phyloP scores from a whole-genome alignment of 2,329 filamentous ascomycete species.

The Phaeophleospora eucalypticola region DNA sequence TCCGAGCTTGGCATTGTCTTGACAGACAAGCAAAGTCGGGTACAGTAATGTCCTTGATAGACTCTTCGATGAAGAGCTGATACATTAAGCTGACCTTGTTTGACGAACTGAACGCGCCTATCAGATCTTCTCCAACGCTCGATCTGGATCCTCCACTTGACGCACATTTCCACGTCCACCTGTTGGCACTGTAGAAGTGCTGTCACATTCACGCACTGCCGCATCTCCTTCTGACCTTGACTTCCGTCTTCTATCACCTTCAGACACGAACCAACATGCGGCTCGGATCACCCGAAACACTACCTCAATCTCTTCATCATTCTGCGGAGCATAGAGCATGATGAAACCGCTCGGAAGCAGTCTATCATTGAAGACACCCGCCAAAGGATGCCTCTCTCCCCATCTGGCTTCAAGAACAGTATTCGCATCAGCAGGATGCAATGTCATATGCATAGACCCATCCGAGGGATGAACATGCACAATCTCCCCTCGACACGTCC shows the following conservation, averaged over 20 bases:
- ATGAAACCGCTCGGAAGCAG: constrained; percentile 72
- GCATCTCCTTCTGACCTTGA: neutral
- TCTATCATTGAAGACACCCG: constrained; percentile 61
- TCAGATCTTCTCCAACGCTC: neutral
- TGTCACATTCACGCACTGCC: neutral
- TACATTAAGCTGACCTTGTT: too few species aligned
- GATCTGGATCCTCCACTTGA: neutral
- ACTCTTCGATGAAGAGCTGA: too few species aligned
- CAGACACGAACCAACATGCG: constrained; percentile 61
- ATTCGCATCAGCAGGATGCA: constrained; percentile 73
- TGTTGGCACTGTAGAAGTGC: neutral
- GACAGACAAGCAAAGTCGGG: too few species aligned
- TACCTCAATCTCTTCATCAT: constrained; percentile 62
- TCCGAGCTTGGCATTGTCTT: too few species aligned
- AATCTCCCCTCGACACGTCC: constrained; percentile 74
- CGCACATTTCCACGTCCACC: neutral
- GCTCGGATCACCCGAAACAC: constrained; percentile 69
- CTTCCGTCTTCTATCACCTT: neutral
- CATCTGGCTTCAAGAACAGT: constrained; percentile 70
- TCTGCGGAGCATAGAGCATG: constrained; percentile 76
- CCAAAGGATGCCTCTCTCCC: constrained; percentile 67
- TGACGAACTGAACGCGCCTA: too few species aligned
- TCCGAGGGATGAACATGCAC: constrained; percentile 76
- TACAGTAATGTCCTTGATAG: too few species aligned
- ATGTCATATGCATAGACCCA: constrained; percentile 61